Evolutionary conservation across 2,329 filamentous ascomycete genomes (phyloP), one percentile per base, ranked within the genome.

Genomic region (Raffaelea albimanens): DNA sequence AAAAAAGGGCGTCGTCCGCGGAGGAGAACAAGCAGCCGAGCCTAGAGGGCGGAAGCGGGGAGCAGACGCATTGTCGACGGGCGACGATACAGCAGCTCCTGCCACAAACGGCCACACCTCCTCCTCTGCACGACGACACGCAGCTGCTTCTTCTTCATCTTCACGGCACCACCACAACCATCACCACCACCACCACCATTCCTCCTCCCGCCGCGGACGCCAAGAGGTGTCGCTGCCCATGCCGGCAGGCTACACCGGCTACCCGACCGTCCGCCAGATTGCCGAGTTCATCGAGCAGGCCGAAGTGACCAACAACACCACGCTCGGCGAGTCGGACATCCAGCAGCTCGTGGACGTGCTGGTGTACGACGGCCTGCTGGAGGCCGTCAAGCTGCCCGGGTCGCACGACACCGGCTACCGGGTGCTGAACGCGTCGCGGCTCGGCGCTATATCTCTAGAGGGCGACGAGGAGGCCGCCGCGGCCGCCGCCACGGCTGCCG

Each of bases 271-370:
- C 13, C 70, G 80, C 21, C 82, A 86, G 50, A 85, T 98, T 46
- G 88, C 89, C 33, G 72, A 76, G 16, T 80, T 83, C 55, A 78
- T 97, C 53, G 83, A 83, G 54, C 70, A 74, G 25, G 78, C 75
- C 21, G 77, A 79, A 42, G 75, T 91, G 45, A 83, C 88, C 23
- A 83, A 83, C 49, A 85, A 87, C 52, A 84, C 82, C 44, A 80
- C 80, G 11, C 67, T 85, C 13, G 73, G 73, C 41, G 82, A 88
- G 56, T 77, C 79, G 29, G 90, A 95, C 58, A 83, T 97, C 56
- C 79, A 87, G 59, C 84, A 91, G 61, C 73, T 97, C 18, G 74
- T 97, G 39, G 85, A 96, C 58, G 85, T 96, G 56, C 79, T 98
- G 50, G 82, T 87, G 45, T 94, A 84, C 67, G 93, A 98, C 58